phyloP scores from a whole-genome alignment of 805 yeast genomes.

The Cyberlindnera xishuangbannaensis region DNA sequence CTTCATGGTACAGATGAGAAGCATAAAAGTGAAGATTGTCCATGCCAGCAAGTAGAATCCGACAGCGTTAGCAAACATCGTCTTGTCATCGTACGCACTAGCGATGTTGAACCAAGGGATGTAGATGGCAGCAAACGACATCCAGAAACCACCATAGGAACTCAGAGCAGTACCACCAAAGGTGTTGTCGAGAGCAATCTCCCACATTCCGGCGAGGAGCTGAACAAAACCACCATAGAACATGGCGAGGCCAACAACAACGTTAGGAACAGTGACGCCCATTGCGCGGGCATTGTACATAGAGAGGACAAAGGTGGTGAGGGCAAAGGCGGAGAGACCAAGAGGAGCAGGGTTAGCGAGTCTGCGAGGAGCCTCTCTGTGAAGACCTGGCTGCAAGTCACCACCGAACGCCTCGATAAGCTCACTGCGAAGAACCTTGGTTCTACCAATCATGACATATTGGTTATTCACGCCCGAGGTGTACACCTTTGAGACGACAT shows the following conservation, averaged over 20 bases:
- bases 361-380: conserved; percentile 51
- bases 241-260: conserved; percentile 51
- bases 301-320: conserved; percentile 56
- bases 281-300: conserved; percentile 50
- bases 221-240: conserved; percentile 63
- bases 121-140: conserved; percentile 54
- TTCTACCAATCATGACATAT: conserved; percentile 65
- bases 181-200: conserved; percentile 55
- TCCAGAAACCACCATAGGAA: conserved; percentile 69
- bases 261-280: conserved; percentile 45
- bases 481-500: conserved; percentile 25
- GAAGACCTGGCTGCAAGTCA: conserved; percentile 65
- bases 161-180: conserved; percentile 62
- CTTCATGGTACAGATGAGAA: conserved; percentile 49
- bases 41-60: conserved; percentile 60
- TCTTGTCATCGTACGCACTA: conserved; percentile 41
- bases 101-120: conserved; percentile 56
- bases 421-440: conserved; percentile 58
- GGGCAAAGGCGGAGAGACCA: conserved; percentile 56
- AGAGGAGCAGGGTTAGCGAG: conserved; percentile 65
- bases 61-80: conserved; percentile 41
- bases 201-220: conserved; percentile 62
- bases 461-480: conserved; percentile 48
- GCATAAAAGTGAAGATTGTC: conserved; percentile 53
- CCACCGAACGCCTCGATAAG: conserved; percentile 74